Conservation (phyloP, 169 alveolate species). For the Plasmodium reichenowi region DNA sequence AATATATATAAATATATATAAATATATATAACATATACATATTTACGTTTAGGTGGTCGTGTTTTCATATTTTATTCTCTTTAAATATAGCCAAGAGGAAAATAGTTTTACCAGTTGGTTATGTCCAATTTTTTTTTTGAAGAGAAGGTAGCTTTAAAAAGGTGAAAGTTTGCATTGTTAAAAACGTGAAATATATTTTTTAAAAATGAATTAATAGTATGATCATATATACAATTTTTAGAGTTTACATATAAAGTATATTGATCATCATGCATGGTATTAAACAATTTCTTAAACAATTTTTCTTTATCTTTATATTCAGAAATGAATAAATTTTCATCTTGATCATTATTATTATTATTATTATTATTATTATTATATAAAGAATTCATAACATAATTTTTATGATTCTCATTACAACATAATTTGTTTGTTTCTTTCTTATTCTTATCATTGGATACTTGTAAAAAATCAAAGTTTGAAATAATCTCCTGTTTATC, state of each 20-base stretch:
- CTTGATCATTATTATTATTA: neutral
- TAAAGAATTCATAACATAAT: too few species aligned
- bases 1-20: neutral
- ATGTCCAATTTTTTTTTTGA: conserved; percentile 62
- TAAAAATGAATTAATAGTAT: conserved; percentile 33
- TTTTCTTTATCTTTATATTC: conserved; percentile 51
- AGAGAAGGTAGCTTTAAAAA: conserved; percentile 27
- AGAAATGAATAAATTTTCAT: neutral
- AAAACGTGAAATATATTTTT: conserved; percentile 15
- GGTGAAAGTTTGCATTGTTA: conserved; percentile 31
- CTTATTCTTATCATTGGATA: neutral
- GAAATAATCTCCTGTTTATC: conserved; percentile 36
- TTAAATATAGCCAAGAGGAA: too few species aligned
- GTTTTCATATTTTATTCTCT: neutral
- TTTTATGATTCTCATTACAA: conserved; percentile 4
- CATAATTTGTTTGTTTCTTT: neutral
- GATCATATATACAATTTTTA: conserved; percentile 12
- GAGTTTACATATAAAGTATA: conserved; percentile 51
- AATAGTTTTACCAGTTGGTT: conserved; percentile 23
- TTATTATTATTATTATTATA: neutral
- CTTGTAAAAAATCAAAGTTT: conserved; percentile 51
- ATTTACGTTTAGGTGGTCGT: neutral
- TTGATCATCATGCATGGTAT: conserved; percentile 52
- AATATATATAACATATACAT: too few species aligned
- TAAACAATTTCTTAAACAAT: conserved; percentile 28